These are phyloP conservation scores for Solanum medicagineum DNA, from an alignment of 257 asterid genomes.

Conservation along the genomic window DNA sequence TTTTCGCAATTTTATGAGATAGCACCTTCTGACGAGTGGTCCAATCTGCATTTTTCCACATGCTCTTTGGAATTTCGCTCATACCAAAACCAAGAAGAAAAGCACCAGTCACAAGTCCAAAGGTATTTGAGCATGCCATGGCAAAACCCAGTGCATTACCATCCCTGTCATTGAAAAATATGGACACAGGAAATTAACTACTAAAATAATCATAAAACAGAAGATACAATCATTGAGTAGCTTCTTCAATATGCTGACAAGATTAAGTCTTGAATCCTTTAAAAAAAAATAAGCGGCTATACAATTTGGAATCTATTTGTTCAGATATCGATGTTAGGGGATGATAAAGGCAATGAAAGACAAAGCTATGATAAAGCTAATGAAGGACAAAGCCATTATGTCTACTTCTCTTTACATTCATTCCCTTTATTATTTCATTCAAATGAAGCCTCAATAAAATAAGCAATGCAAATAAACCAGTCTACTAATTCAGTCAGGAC, in stretches of 20 bases:
- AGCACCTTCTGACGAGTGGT: conserved; percentile 86
- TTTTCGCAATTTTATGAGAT: conserved; percentile 89
- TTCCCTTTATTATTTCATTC: neutral
- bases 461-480: neutral
- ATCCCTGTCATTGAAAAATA: conserved; percentile 40
- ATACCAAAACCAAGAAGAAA: conserved; percentile 99
- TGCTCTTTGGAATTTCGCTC: conserved; percentile 84
- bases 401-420: neutral
- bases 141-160: conserved; percentile 72
- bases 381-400: neutral
- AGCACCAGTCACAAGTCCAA: conserved; percentile 98
- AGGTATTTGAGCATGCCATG: conserved; percentile 98
- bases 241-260: neutral
- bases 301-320: neutral
- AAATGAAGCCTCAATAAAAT: neutral
- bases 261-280: neutral
- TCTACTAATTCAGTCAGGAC: neutral
- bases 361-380: neutral
- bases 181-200: neutral
- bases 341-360: neutral
- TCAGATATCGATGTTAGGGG: neutral
- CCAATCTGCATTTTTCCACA: conserved; percentile 99
- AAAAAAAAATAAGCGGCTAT: neutral
- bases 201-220: neutral
- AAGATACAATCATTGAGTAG: neutral